phyloP scores from a whole-genome alignment of 306 rosid genomes.

The Prunus mongolica region DNA sequence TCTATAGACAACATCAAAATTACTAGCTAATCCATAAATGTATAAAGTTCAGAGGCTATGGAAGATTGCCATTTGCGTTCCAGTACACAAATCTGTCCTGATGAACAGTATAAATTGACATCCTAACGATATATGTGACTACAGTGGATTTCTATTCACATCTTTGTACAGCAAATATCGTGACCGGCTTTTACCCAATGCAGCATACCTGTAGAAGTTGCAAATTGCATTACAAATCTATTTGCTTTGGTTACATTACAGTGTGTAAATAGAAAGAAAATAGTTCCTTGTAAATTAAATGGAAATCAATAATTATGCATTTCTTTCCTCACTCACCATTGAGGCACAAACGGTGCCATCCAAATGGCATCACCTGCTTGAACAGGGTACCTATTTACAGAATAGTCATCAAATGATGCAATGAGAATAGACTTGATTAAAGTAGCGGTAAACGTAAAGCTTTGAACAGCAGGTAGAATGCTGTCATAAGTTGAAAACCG shows the following conservation, averaged over 20 bases:
- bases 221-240: neutral
- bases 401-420: neutral
- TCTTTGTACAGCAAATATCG: slow-evolving; percentile 96
- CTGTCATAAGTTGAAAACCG: neutral
- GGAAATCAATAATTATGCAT: neutral
- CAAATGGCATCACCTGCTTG: slow-evolving; percentile 93
- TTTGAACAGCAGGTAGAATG: slow-evolving; percentile 1
- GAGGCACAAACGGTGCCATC: slow-evolving; percentile 99
- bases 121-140: slow-evolving; percentile 2
- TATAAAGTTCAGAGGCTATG: no score
- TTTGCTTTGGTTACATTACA: neutral
- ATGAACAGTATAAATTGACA: neutral
- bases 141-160: slow-evolving; percentile 68
- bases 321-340: slow-evolving; percentile 51
- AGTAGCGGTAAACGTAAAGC: neutral
- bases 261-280: neutral
- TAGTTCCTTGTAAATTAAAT: neutral
- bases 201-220: slow-evolving; percentile 76
- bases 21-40: no score
- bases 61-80: neutral
- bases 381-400: slow-evolving; percentile 72
- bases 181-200: slow-evolving; percentile 71
- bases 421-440: neutral
- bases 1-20: no score
- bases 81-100: neutral